Conservation (phyloP, 345 rosid genomes). For the Acer yangbiense region DNA sequence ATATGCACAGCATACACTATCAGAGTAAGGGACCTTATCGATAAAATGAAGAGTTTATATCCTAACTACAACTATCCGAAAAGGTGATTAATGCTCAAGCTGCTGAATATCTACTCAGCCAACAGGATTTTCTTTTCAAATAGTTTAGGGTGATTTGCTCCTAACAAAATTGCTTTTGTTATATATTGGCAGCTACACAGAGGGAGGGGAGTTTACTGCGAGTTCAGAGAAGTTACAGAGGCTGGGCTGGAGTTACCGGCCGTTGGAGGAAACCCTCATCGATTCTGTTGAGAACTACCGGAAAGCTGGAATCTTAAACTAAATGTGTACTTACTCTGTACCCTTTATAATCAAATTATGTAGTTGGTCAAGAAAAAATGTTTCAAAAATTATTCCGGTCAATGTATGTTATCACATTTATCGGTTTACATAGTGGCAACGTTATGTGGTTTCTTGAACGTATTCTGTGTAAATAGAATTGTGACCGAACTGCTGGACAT, state of each 20-base stretch:
- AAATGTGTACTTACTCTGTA: background rate
- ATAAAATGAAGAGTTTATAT: slow-evolving; percentile 51
- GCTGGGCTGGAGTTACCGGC: slow-evolving; percentile 56
- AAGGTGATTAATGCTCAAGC: slow-evolving; percentile 29
- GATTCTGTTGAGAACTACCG: slow-evolving; percentile 57
- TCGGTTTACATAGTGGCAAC: background rate
- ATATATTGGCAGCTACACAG: background rate
- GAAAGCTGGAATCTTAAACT: slow-evolving; percentile 49
- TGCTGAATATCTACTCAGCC: background rate
- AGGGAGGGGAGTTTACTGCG: background rate
- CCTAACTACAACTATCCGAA: slow-evolving; percentile 57
- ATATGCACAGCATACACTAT: slow-evolving; percentile 38
- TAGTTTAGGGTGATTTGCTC: background rate
- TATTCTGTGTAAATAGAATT: background rate
- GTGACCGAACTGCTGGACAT: background rate
- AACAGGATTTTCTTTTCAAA: background rate
- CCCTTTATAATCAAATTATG: background rate
- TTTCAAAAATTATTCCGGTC: background rate
- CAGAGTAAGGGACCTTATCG: slow-evolving; percentile 33
- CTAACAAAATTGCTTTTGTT: background rate
- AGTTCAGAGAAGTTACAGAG: slow-evolving; percentile 49
- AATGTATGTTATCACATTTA: background rate
- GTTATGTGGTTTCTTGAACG: background rate
- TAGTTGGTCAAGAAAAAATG: background rate
- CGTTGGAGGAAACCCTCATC: slow-evolving; percentile 60